phyloP scores from a whole-genome alignment of 768 basidiomycete species.

The Coprinellus aureogranulatus region DNA sequence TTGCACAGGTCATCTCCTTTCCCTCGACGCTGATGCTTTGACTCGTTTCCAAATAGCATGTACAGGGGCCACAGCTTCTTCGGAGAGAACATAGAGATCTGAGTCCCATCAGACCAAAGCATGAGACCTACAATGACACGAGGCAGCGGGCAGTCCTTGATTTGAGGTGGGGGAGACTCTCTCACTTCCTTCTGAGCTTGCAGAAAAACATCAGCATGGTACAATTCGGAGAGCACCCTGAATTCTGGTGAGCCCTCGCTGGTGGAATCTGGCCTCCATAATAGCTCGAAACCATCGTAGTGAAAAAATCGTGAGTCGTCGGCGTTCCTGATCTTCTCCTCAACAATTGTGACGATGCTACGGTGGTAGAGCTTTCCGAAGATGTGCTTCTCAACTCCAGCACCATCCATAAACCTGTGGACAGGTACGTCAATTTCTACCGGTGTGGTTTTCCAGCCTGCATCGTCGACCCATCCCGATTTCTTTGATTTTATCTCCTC shows the following conservation, averaged over 20 bases:
- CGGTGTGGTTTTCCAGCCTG: not conserved
- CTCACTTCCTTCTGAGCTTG: conserved; percentile 18
- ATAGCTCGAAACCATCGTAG: conserved; percentile 14
- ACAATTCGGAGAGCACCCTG: conserved; percentile 16
- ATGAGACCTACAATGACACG: conserved; percentile 22
- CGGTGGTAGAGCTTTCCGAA: conserved; percentile 12
- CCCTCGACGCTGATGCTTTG: conserved; percentile 29
- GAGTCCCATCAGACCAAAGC: conserved; percentile 30
- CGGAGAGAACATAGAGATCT: conserved; percentile 27
- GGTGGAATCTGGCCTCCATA: conserved; percentile 9
- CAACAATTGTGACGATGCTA: conserved; percentile 11
- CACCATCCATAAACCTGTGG: not conserved
- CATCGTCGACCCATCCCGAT: not conserved
- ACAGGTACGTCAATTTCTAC: not conserved
- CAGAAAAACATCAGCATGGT: conserved; percentile 19
- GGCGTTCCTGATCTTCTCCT: conserved; percentile 12
- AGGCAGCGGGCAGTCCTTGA: conserved; percentile 14
- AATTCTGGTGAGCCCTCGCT: not conserved
- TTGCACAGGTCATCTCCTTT: conserved; percentile 18
- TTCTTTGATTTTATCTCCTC: not conserved
- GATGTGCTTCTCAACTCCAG: conserved; percentile 5
- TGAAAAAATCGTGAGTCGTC: conserved; percentile 10
- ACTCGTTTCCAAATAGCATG: conserved; percentile 29
- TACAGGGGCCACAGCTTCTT: conserved; percentile 35
- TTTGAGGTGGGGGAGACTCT: conserved; percentile 11